Evolutionary conservation across 306 rosid genomes (phyloP), one percentile per base, ranked within the genome.

Genomic region (Lagenaria siceraria): DNA sequence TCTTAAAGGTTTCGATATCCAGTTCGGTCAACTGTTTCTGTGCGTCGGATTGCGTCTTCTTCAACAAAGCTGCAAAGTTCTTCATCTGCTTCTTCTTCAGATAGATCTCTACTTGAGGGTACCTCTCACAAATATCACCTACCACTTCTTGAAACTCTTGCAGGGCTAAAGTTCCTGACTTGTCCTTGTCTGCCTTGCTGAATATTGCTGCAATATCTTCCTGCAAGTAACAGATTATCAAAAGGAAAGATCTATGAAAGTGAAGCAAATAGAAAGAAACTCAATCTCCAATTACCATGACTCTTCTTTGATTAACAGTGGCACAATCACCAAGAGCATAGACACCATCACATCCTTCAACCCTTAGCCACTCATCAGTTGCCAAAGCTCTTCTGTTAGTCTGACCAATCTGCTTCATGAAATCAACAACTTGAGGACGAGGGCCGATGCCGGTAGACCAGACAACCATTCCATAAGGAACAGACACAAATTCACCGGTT

Each of bases 331-430:
- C 97, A 75, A 90, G 75, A 71, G 90, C 92, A 72, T 80, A 88
- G 59, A 83, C 87, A 52, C 80, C 55, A 73, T 85, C 87, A 71
- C 90, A 85, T 81, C 89, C 97, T 38, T 80, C 85, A 24, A 92
- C 96, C 75, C 92, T 86, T 79, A 90, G 86, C 93, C 97, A 92
- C 76, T 92, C 97, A 82, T 92, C 75, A 17, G 96, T 87, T 42
- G 80, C 84, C 78, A 92, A 83, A 77, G 84, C 88, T 51, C 78
- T 89, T 74, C 92, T 83, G 79, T 88, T 81, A 35, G 54, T 79
- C 93, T 92, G 97, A 78, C 92, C 93, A 60, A 90, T 87, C 83
- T 92, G 89, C 85, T 90, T 85, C 97, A 92, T 92, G 64, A 90
- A 88, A 73, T 90, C 87, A 55, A 76, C 74, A 63, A 92, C 79